Base-by-base conservation (phyloP, 2,329 filamentous ascomycete genomes). In the Ciborinia camelliae region DNA sequence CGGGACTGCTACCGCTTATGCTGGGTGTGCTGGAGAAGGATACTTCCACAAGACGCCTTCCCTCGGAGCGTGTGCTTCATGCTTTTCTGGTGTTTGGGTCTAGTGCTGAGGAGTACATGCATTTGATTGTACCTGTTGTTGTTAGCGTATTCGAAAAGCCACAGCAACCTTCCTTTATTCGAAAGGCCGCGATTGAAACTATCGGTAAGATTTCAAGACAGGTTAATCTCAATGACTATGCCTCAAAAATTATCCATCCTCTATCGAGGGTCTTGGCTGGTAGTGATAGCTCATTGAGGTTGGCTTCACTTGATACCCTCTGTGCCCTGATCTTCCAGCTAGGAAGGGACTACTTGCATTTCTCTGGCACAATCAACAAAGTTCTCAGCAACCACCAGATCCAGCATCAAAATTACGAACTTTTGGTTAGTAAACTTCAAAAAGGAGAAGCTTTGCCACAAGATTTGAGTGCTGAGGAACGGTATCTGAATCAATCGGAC, bases 101-200 rank as follows among this genome's bases (percentile, higher is more conserved):
- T 0, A 98, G 93, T 73, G 91, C 90, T 14, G 95, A 99, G 75
- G 95, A 99, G 76, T 99, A 99, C 76, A 99, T 99, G 95, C 95
- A 99, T 75, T 82, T 99, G 61, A 98, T 99, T 70, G 91, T 99
- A 60, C 95, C 95, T 0, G 92, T 96, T 43, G 92, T 99, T 73
- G 93, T 99, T 10, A 88, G 90, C 52, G 90, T 97, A 57, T 98
- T 99, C 73, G 94, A 99, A 75, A 96, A 92, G 73, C 86, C 90
- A 39, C 88, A 90, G 14, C 91, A 96, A 68, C 92, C 92, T 9
- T 81, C 85, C 1, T 89, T 89, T 66, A 86, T 97, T 55, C 86
- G 92, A 62, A 96, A 92, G 76, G 87, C 88, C 30, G 94, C 94
- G 0, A 98, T 99, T 70, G 96, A 99, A 73, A 96, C 92, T 0